phyloP scores from a whole-genome alignment of 495 filamentous ascomycete species.

The Acidomyces sp. region DNA sequence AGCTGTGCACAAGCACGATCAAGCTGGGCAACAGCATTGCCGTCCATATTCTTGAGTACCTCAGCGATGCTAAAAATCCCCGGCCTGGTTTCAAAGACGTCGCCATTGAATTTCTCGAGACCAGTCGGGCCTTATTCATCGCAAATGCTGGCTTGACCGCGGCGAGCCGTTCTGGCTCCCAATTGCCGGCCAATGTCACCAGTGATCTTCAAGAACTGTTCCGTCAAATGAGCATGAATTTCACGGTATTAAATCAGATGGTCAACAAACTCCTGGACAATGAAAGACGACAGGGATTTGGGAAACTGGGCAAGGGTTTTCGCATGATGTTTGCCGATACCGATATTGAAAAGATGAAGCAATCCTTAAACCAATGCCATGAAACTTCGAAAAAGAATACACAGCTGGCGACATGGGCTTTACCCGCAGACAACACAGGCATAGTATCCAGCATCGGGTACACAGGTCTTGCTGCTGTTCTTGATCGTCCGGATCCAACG shows the following conservation, averaged over 20 bases:
- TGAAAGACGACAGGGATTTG: constrained; percentile 33
- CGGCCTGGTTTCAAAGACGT: constrained; percentile 37
- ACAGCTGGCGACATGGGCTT: constrained; percentile 35
- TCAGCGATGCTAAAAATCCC: constrained; percentile 35
- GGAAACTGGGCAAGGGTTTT: constrained; percentile 32
- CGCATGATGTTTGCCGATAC: constrained; percentile 38
- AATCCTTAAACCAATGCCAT: constrained; percentile 24
- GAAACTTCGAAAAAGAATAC: constrained; percentile 34
- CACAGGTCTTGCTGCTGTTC: constrained; percentile 35
- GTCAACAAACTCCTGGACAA: constrained; percentile 36
- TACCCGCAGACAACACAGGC: constrained; percentile 32
- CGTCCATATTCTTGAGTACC: constrained; percentile 43
- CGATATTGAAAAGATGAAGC: constrained; percentile 34
- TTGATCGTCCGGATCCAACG: constrained; percentile 28
- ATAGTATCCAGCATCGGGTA: constrained; percentile 35
- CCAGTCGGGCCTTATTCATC: constrained; percentile 38
- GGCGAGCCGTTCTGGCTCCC: constrained; percentile 24
- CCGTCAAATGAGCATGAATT: constrained; percentile 32
- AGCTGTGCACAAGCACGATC: constrained; percentile 28
- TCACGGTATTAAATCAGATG: constrained; percentile 39
- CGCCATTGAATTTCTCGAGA: constrained; percentile 39
- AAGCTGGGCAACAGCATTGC: constrained; percentile 38
- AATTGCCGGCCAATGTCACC: constrained; percentile 35
- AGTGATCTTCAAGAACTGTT: constrained; percentile 41
- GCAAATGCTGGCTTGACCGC: constrained; percentile 40